Evolutionary conservation across 2,329 filamentous ascomycete species (phyloP), one percentile per base, ranked within the genome.

Genomic region (Microsporum ferrugineum): DNA sequence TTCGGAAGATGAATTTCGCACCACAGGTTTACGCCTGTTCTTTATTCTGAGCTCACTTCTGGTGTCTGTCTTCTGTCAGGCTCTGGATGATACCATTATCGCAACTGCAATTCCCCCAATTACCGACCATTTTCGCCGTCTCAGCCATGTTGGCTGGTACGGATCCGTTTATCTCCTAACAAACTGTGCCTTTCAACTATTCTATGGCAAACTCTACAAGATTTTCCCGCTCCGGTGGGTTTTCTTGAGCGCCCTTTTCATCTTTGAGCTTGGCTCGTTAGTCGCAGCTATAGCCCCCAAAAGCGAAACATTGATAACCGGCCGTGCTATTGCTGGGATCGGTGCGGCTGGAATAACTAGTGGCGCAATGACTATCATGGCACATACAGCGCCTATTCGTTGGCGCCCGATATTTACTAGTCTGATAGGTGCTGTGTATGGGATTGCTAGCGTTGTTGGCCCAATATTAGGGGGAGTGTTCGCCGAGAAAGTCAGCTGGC

Each of bases 171-270:
- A 73, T 60, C 63, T 72, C 31, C 60, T 74, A 34, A 69, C 71
- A 2, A 65, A 62, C 41, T 66, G 66, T n/a, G 62, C 66, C 3
- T 67, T 68, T 38, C 66, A 70, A 53, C 68, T 71, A 6, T 49
- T 70, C 33, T 69, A 65, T 51, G 76, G 76, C 63, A 74, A 74
- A 29, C 61, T 78, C 27, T 78, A 77, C 58, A 72, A 69, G 0
- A 70, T 76, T 47, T 74, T 73, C 64, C 70, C 71, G 2, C 69
- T 73, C 2, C 74, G 77, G 65, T 72, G 69, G 49, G 64, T 69
- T 6, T 72, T 68, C 38, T 59, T 73, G 10, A 34, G 57, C 41
- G 65, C 65, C 8, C 64, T 74, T 2, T 38, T 66, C 3, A 59
- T 73, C 12, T 74, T 66, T 69, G 71, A 62, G 47, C 39, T 65